Evolutionary conservation across 768 basidiomycete genomes (phyloP), one percentile per base, ranked within the genome.

Genomic region (Termitomyces sp.): DNA sequence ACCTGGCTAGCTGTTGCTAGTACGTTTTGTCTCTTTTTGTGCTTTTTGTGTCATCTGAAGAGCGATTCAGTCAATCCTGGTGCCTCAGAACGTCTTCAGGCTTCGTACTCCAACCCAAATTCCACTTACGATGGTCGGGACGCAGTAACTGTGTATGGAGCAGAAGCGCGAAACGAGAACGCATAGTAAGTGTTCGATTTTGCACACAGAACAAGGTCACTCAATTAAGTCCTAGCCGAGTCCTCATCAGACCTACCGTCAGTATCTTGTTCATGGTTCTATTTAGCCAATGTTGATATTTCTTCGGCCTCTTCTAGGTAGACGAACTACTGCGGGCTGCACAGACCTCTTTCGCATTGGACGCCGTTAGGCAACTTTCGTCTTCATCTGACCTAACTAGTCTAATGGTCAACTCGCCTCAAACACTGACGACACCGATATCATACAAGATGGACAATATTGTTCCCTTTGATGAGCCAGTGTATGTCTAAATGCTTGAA

Each of bases 141-240:
- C 2, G 83, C 82, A 2, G 70, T 87, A 4, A 83, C 78, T 0
- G 77, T 75, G 22, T 81, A 76, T 54, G 71, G 66, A 0, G 74
- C 71, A 0, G 76, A 79, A 56, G 86, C 80, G n/a, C 72, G 86
- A 22, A 86, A 81, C 49, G 85, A 86, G 60, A 83, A 81, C 55
- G 78, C 77, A 4, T 86, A 75, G 86, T 87, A 64, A 65, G 82
- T 65, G 8, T n/a, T 20, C 7, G 29, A 29, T 14, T 52, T 4
- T 29, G 37, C 18, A n/a, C 10, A 2, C 16, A 57, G n/a, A 39
- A 27, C 39, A 50, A 22, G 42, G 41, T 50, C 22, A 53, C 13
- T 57, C 7, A 37, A 12, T 14, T 5, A 9, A 20, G 12, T 31
- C 24, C 10, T 31, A 74, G 71, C 53, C 71, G 74, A 9, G 63